These are phyloP conservation scores for Inosperma sp. DNA, from an alignment of 768 basidiomycete genomes.

Conservation along the genomic window DNA sequence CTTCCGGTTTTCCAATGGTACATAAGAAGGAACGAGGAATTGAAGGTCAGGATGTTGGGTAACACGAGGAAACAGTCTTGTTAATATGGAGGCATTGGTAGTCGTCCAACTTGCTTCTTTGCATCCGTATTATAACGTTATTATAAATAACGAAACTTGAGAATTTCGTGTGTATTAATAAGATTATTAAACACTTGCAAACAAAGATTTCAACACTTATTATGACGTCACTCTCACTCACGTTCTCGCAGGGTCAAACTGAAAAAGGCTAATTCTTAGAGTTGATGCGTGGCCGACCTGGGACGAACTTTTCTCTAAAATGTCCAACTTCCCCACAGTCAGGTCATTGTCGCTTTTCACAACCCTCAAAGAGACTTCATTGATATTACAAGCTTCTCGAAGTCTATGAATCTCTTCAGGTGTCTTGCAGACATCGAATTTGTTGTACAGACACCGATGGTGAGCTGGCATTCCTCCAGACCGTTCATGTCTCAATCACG, in stretches of 20 bases:
- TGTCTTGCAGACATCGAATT: not conserved
- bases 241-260: no score
- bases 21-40: constrained; percentile 14
- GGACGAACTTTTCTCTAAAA: not conserved
- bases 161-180: no score
- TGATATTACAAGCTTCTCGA: not conserved
- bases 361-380: not conserved
- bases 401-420: constrained; percentile 1
- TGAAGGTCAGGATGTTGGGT: constrained; percentile 5
- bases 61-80: not conserved
- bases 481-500: not conserved
- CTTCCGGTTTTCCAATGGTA: constrained; percentile 48
- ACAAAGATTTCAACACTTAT: no score
- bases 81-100: no score
- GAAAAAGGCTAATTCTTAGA: constrained; percentile 2
- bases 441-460: constrained; percentile 2
- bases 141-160: no score
- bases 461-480: not conserved
- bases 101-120: no score
- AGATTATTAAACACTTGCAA: no score
- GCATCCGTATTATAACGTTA: no score
- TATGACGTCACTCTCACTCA: no score
- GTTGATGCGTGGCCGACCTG: constrained; percentile 1
- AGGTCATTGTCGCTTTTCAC: not conserved
- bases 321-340: not conserved